phyloP scores from a whole-genome alignment of 2,329 filamentous ascomycete genomes.

The Botrytis paeoniae region DNA sequence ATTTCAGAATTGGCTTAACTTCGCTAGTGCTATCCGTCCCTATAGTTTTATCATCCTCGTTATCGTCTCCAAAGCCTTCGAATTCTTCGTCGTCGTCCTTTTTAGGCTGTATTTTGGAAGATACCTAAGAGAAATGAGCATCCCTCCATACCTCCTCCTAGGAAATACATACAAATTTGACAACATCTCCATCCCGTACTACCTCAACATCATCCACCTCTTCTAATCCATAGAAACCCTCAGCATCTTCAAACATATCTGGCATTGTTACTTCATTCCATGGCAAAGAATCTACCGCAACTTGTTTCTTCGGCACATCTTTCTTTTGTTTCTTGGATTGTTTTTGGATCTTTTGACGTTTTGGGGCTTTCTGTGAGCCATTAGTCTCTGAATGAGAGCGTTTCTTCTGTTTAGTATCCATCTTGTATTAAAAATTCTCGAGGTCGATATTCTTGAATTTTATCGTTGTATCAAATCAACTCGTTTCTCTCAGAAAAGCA shows the following conservation, averaged over 20 bases:
- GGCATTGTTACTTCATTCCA: conserved; percentile 65
- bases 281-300: conserved; percentile 49
- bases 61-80: conserved; percentile 44
- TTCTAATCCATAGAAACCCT: conserved; percentile 88
- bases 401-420: conserved; percentile 36
- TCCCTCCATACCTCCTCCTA: not conserved
- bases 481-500: conserved; percentile 6
- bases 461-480: not conserved
- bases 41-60: conserved; percentile 39
- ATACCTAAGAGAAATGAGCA: conserved; percentile 30
- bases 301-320: conserved; percentile 39
- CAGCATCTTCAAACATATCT: conserved; percentile 80
- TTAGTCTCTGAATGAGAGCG: conserved; percentile 30
- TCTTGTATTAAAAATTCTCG: conserved; percentile 17
- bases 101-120: conserved; percentile 32
- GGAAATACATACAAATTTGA: conserved; percentile 51
- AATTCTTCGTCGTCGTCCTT: conserved; percentile 57
- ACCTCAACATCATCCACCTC: conserved; percentile 90
- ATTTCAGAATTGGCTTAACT: conserved; percentile 30
- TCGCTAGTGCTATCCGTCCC: conserved; percentile 34
- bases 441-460: not conserved
- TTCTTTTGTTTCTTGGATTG: conserved; percentile 24
- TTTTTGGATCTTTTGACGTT: conserved; percentile 37
- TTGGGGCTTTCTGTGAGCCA: conserved; percentile 33
- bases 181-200: conserved; percentile 59